phyloP scores from a whole-genome alignment of 176 grass and related monocot species.

The Ensete ventricosum region DNA sequence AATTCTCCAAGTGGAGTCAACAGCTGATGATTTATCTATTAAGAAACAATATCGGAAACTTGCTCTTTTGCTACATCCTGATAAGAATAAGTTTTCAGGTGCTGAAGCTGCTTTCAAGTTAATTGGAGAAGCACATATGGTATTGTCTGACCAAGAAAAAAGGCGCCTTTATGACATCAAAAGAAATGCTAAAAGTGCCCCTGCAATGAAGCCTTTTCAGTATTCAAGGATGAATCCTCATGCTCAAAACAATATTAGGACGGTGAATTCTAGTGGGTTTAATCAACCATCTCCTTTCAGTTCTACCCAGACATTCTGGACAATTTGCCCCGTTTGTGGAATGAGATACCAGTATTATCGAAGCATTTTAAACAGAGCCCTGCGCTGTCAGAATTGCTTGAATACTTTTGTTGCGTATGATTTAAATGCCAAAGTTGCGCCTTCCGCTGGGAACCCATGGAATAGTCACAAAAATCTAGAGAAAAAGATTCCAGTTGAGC shows the following conservation, averaged over 20 bases:
- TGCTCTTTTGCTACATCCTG: constrained; percentile 76
- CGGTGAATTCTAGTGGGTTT: constrained; percentile 32
- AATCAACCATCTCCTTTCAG: constrained; percentile 30
- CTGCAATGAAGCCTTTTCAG: constrained; percentile 21
- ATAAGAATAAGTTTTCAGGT: constrained; percentile 82
- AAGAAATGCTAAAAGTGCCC: constrained; percentile 32
- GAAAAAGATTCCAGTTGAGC: constrained; percentile 9
- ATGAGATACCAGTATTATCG: constrained; percentile 85
- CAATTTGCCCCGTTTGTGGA: constrained; percentile 58
- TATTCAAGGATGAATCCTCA: constrained; percentile 27
- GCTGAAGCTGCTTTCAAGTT: constrained; percentile 90
- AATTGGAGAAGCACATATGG: constrained; percentile 69
- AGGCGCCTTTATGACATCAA: constrained; percentile 57
- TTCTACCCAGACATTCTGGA: constrained; percentile 63
- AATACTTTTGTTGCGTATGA: constrained; percentile 75
- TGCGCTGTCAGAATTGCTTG: constrained; percentile 78
- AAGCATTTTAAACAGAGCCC: constrained; percentile 57
- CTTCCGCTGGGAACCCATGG: constrained; percentile 23
- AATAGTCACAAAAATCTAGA: constrained; percentile 32
- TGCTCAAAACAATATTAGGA: constrained; percentile 30
- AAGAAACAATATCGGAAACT: constrained; percentile 79
- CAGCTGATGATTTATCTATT: constrained; percentile 51
- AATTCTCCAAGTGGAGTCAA: constrained; percentile 61
- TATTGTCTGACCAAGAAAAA: constrained; percentile 50
- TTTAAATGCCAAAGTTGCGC: constrained; percentile 36